These are phyloP conservation scores for Proliferodiscus dingleyae DNA, from an alignment of 2,329 filamentous ascomycete genomes.

Conservation along the genomic window DNA sequence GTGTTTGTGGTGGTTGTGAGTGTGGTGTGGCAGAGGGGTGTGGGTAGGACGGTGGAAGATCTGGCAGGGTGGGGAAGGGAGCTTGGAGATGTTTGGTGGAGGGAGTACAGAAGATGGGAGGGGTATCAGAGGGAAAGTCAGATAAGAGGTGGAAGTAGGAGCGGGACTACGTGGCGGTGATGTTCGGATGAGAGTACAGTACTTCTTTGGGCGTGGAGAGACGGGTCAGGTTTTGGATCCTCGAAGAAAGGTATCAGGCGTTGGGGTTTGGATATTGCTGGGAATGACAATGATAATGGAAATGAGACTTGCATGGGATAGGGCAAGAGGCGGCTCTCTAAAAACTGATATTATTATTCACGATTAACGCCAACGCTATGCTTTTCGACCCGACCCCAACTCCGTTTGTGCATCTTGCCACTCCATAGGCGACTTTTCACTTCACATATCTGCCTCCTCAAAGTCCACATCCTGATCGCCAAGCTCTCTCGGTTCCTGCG, in stretches of 20 bases:
- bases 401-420: not conserved
- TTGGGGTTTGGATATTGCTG: not conserved
- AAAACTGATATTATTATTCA: slow-evolving; percentile 14
- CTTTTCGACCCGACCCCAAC: slow-evolving; percentile 5
- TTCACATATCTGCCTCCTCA: slow-evolving; percentile 37
- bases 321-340: not conserved
- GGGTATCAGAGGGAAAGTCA: slow-evolving; percentile 33
- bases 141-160: slow-evolving; percentile 9
- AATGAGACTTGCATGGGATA: not conserved
- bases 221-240: too few species aligned
- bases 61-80: slow-evolving; percentile 43
- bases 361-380: slow-evolving; percentile 25
- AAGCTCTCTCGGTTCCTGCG: slow-evolving; percentile 84
- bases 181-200: slow-evolving; percentile 6
- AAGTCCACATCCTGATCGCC: slow-evolving; percentile 52
- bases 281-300: not conserved
- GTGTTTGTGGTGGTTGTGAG: slow-evolving; percentile 49
- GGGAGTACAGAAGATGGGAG: slow-evolving; percentile 55
- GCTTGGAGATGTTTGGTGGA: slow-evolving; percentile 50
- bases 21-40: slow-evolving; percentile 59
- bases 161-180: slow-evolving; percentile 23
- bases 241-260: too few species aligned
- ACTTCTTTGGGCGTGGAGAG: too few species aligned
- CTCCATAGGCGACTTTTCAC: slow-evolving; percentile 2
- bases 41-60: slow-evolving; percentile 61